A percentile compares a stretch with the other conserved stretches of the same genome.
Conservation (phyloP, 2,329 filamentous ascomycete species). For the Apiospora hydei region DNA sequence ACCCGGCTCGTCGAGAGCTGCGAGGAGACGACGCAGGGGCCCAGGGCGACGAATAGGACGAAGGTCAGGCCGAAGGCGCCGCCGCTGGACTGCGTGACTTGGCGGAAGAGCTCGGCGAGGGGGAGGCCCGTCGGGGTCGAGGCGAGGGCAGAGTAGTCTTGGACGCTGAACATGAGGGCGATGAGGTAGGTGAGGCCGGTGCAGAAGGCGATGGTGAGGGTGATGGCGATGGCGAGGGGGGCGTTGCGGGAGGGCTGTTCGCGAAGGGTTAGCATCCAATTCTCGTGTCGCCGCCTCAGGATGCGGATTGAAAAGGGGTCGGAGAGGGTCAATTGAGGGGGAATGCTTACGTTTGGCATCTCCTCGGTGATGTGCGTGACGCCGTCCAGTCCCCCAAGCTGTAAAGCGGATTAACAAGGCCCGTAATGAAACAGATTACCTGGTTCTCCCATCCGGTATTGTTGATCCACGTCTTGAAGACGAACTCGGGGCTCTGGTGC, state of each 20-base stretch:
- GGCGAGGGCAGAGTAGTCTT: slow-evolving; percentile 53
- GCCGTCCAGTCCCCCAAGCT: slow-evolving; percentile 56
- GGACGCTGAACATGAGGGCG: slow-evolving; percentile 59
- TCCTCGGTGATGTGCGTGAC: slow-evolving; percentile 53
- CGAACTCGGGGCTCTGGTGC: slow-evolving; percentile 54
- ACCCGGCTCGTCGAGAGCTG: slow-evolving; percentile 26
- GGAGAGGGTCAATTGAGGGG: too few relatives aligned
- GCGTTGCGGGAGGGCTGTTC: slow-evolving; percentile 39
- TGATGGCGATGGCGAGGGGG: slow-evolving; percentile 50
- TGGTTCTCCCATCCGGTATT: slow-evolving; percentile 61
- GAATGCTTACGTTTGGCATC: not conserved
- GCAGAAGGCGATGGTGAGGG: slow-evolving; percentile 56
- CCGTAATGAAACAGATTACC: slow-evolving; percentile 57
- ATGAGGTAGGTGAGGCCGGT: slow-evolving; percentile 59
- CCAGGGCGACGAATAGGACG: slow-evolving; percentile 51
- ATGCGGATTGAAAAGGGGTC: not conserved
- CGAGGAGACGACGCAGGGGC: slow-evolving; percentile 29
- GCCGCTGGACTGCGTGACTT: slow-evolving; percentile 48
- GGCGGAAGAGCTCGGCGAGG: slow-evolving; percentile 53
- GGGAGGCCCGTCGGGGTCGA: slow-evolving; percentile 48
- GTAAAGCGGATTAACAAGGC: slow-evolving; percentile 56
- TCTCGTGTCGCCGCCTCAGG: too few relatives aligned
- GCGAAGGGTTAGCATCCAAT: not conserved
- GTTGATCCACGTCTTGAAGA: slow-evolving; percentile 60
- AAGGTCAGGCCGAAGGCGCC: slow-evolving; percentile 51